These are phyloP conservation scores for Mucor plumbeus DNA, from an alignment of 371 early-diverging fungal species.

Conservation along the genomic window DNA sequence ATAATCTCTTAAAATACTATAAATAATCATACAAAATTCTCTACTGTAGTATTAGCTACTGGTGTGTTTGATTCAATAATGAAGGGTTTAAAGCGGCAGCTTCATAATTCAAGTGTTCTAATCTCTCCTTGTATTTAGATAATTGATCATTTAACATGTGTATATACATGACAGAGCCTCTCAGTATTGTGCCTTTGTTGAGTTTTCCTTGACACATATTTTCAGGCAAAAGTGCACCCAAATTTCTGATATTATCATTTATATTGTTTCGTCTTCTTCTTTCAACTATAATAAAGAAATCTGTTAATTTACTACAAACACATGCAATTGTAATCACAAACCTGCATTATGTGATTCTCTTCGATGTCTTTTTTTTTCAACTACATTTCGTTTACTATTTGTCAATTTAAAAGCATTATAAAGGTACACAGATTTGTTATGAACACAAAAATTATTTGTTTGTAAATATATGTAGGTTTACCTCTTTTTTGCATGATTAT, in stretches of 20 bases:
- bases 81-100: constrained; percentile 7
- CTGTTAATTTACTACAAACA: not conserved
- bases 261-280: constrained; percentile 28
- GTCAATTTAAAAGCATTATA: not conserved
- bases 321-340: not conserved
- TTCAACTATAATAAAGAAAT: constrained; percentile 12
- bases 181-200: constrained; percentile 85
- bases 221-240: constrained; percentile 25
- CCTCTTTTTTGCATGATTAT: not conserved
- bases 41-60: too few species aligned
- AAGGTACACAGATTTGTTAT: not conserved
- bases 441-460: too few species aligned
- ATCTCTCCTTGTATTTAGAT: constrained; percentile 36
- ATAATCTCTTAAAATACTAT: too few species aligned
- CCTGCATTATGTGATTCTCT: constrained; percentile 29
- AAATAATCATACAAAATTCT: too few species aligned
- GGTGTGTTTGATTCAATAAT: not conserved
- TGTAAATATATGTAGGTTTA: not conserved
- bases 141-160: constrained; percentile 40
- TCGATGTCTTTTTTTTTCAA: constrained; percentile 9
- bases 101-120: constrained; percentile 63
- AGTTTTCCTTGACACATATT: constrained; percentile 27
- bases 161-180: constrained; percentile 74
- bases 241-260: constrained; percentile 23
- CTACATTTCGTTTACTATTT: not conserved